Conservation (phyloP, 805 yeast genomes). For the Starmera amethionina region DNA sequence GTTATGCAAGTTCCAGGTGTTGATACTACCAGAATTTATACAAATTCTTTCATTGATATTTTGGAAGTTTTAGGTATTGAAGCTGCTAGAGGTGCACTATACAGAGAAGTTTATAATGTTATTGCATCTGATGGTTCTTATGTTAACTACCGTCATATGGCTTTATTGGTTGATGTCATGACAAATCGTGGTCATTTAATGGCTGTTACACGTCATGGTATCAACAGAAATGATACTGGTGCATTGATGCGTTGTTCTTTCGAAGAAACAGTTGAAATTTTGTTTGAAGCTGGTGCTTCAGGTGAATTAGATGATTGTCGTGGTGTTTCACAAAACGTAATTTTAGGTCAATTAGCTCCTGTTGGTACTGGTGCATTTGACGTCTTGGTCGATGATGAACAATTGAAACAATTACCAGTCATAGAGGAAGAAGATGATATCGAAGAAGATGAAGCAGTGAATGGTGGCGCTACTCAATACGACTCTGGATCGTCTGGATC, state of each 20-base stretch:
- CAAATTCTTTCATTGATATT: slow-evolving; percentile 94
- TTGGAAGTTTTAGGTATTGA: slow-evolving; percentile 95
- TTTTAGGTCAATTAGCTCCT: slow-evolving; percentile 97
- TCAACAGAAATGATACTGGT: slow-evolving; percentile 97
- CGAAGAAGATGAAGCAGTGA: slow-evolving; percentile 28
- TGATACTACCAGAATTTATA: slow-evolving; percentile 81
- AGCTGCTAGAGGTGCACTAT: slow-evolving; percentile 92
- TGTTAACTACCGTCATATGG: slow-evolving; percentile 97
- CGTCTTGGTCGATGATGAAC: slow-evolving; percentile 85
- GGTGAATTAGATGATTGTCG: slow-evolving; percentile 97
- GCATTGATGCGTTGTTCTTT: slow-evolving; percentile 99
- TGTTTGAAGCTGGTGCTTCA: slow-evolving; percentile 95
- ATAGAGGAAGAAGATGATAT: slow-evolving; percentile 28
- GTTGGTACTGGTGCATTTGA: slow-evolving; percentile 98
- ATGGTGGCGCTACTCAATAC: slow-evolving; percentile 88
- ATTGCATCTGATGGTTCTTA: slow-evolving; percentile 99
- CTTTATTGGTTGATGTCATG: slow-evolving; percentile 95
- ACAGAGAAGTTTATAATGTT: slow-evolving; percentile 90
- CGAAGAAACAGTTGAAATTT: slow-evolving; percentile 97
- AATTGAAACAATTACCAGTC: slow-evolving; percentile 43
- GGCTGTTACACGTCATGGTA: slow-evolving; percentile 99
- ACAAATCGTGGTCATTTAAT: slow-evolving; percentile 96
- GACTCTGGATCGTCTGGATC: slow-evolving; percentile 52
- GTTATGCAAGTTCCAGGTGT: slow-evolving; percentile 95
- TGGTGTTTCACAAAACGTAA: slow-evolving; percentile 96